Base-by-base conservation (phyloP, 2,329 filamentous ascomycete species). In the Aaosphaeria arxii region DNA sequence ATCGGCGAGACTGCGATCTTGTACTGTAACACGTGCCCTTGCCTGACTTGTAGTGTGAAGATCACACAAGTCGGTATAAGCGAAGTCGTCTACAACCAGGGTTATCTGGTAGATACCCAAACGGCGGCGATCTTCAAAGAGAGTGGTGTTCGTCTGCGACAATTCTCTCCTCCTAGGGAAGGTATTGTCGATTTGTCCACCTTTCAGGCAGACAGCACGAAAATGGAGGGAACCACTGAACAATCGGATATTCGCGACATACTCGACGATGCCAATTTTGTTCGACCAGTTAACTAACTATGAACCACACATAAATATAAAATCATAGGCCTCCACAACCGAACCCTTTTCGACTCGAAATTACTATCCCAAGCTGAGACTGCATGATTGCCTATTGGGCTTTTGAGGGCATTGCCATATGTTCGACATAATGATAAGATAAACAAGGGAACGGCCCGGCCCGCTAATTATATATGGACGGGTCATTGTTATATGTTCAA, bases 31-130 rank as follows among this genome's bases (percentile, higher is more conserved):
- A 96, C 91, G 0, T 99, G 94, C 71, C 94, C 94, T 4, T 99
- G 94, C 68, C 77, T 99, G 69, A 99, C 94, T 2, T 99, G 94
- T 72, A 96, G 90, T 62, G 95, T 99, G 76, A 99, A 99, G 76
- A 97, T 99, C 63, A 89, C 90, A 24, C 94, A 99, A 74, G 90
- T 97, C 6, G 94, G 94, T 13, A 96, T 99, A 56, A 84, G 83
- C 39, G 94, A 99, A 76, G 94, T 99, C 11, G 91, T 99, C 11
- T 99, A 96, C 63, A 91, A 85, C 56, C 87, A 95, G 66, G 85
- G 88, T 29, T 99, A 99, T 69, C 92, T 92, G 67, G 96, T 99
- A 87, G 94, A 99, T 64, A 82, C 77, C 11, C 61, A 82, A 69
- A 88, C 90, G 35, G 90, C 91, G 6, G 81, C 82, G 44, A 87